Conservation (phyloP, 148 eudicot species). For the Rhododendron vialii region DNA sequence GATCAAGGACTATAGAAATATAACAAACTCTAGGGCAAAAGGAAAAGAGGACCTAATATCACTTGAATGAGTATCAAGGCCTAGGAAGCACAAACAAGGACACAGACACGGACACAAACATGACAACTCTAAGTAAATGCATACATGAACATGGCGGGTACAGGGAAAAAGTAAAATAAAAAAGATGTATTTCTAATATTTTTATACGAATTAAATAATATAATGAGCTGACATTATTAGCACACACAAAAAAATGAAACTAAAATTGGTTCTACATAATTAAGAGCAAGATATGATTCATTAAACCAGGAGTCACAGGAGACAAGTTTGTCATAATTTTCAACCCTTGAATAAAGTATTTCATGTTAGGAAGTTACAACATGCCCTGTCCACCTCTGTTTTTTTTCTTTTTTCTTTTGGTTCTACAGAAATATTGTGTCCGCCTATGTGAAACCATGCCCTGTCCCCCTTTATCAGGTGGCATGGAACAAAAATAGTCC, state of each 20-base stretch:
- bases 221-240: not conserved
- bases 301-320: not conserved
- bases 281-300: not conserved
- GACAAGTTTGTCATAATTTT: not conserved
- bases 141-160: not conserved
- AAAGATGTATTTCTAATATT: not conserved
- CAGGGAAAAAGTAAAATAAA: not conserved
- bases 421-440: no score
- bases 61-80: not conserved
- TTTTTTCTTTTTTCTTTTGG: no score
- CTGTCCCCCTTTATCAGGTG: no score
- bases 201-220: no score
- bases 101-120: not conserved
- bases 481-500: no score
- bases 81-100: not conserved
- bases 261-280: not conserved
- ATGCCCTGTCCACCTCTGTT: no score
- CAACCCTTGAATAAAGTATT: not conserved
- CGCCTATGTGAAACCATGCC: no score
- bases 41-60: not conserved
- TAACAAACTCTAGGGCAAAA: not conserved
- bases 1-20: not conserved
- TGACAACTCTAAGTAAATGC: not conserved
- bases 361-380: not conserved
- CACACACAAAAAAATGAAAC: not conserved